Base-by-base conservation (phyloP, 2,329 filamentous ascomycete species). In the Pseudonectria buxi region DNA sequence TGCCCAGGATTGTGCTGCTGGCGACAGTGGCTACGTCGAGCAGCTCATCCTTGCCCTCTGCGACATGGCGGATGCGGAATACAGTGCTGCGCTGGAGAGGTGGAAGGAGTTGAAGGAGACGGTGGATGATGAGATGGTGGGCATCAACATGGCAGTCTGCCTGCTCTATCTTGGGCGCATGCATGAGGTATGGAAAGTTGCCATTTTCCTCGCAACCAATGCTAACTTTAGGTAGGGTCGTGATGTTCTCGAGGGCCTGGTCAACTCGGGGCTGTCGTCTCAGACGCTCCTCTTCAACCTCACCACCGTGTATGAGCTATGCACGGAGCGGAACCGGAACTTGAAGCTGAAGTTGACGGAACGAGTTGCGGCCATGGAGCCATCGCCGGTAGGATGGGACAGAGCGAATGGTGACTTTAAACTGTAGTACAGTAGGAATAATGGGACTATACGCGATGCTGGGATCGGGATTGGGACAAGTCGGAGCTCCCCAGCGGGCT, bases 271-370 rank as follows among this genome's bases (percentile, higher is more conserved):
- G 2, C 67, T 76, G 27, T 75, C 78, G 0, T 95, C 90, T 39
- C 81, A 85, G 44, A 85, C 85, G 1, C 64, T 95, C 3, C 75
- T 94, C 0, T 94, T 95, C 63, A 96, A 96, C 56, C 62, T 98
- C 10, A 79, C 81, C 10, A 96, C 90, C 0, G 77, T 95, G 50
- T 96, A 94, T 56, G 92, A 96, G 61, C 71, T 96, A 7, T 92
- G 85, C 56, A 89, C 85, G 0, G 89, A 96, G 50, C 74, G 76
- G 43, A 76, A 86, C 28, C 69, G 76, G 32, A 72, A 72, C 10
- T 61, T 83, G 49, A 96, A 96, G 68, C 60, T 75, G 22, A 68
- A 65, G 16, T 67, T 96, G 13, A 80, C 83, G 2, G 83, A 87
- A 50, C 74, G 71, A 33, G 70, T 92, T 13, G 81, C 86, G 1